Base-by-base conservation (phyloP, 1,139 yeast genomes). In the Lodderomyces theae region DNA sequence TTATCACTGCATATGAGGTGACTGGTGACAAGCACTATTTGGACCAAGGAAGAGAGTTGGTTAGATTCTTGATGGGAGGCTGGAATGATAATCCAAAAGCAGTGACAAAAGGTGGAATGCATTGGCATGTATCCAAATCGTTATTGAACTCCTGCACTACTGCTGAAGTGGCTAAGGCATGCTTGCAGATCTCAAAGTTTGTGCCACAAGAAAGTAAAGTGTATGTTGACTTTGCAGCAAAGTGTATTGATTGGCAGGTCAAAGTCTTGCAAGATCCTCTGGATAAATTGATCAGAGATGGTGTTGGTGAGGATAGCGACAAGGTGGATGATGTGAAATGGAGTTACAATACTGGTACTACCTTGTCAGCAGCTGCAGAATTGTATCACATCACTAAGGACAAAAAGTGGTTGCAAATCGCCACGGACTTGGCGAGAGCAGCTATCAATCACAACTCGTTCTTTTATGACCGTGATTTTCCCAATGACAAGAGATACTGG, bases 301-400 rank as follows among this genome's bases (percentile, higher is more conserved):
- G 89, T 36, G 66, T 80, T 38, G 82, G 77, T 38, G 67, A 67
- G 42, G 72, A 74, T 34, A 65, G 69, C 18, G 70, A 69, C 23
- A 60, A 64, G 19, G 63, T 72, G 6, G 74, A 79, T 50, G 66
- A 66, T 18, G 72, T 72, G 46, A 82, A 82, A 58, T 80, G 83
- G 80, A 72, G 85, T n/a, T 83, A 83, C 58, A 82, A 82, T 59
- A 73, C 79, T 22, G 89, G 90, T 13, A 74, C 84, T 4, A 78
- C 87, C 0, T 54, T 82, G 34, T 75, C 83, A 8, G 78, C 82
- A 1, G 71, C 79, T 5, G 58, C 77, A 8, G 64, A 73, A 50
- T 61, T 83, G 48, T 82, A 74, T 52, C 66, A 65, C 44, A 63
- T 68, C 45, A 82, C 86, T 16, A 60, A 66, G 25, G 80, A 81